These are phyloP conservation scores for Conticribra guillardii DNA, from an alignment of 108 stramenopile species.

Conservation along the genomic window DNA sequence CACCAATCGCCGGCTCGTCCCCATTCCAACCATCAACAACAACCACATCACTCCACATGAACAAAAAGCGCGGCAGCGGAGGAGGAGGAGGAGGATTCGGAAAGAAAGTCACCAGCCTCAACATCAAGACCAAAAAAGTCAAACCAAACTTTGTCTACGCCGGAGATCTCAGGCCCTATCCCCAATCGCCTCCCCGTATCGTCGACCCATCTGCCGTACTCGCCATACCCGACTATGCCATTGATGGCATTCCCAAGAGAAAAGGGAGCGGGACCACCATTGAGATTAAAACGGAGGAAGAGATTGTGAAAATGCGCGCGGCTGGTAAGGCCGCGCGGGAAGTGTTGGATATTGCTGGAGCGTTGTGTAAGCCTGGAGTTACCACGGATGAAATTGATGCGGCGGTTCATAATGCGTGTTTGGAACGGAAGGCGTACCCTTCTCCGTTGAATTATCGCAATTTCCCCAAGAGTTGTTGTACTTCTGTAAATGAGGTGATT, in stretches of 20 bases:
- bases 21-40: not conserved
- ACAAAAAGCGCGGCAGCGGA: slow-evolving; percentile 9
- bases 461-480: slow-evolving; percentile 98
- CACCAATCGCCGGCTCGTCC: not conserved
- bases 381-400: slow-evolving; percentile 93
- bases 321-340: slow-evolving; percentile 87
- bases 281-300: slow-evolving; percentile 85
- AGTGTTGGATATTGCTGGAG: slow-evolving; percentile 91
- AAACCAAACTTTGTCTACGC: slow-evolving; percentile 62
- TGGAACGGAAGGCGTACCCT: slow-evolving; percentile 68
- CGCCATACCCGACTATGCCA: slow-evolving; percentile 72
- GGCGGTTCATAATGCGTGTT: slow-evolving; percentile 85
- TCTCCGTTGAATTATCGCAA: slow-evolving; percentile 97
- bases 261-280: slow-evolving; percentile 43
- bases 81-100: slow-evolving; percentile 23
- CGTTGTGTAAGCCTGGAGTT: slow-evolving; percentile 73
- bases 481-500: slow-evolving; percentile 98
- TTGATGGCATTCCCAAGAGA: slow-evolving; percentile 66
- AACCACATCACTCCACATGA: slow-evolving; percentile 16
- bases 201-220: slow-evolving; percentile 54
- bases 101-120: slow-evolving; percentile 15
- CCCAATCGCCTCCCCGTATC: slow-evolving; percentile 61
- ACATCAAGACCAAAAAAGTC: slow-evolving; percentile 17
- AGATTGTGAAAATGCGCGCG: slow-evolving; percentile 91
- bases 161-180: slow-evolving; percentile 68